Percentiles rank a stretch among this genome's conserved stretches.
phyloP scores from a whole-genome alignment of 176 grass and related monocot species.

The Elymus sibiricus region DNA sequence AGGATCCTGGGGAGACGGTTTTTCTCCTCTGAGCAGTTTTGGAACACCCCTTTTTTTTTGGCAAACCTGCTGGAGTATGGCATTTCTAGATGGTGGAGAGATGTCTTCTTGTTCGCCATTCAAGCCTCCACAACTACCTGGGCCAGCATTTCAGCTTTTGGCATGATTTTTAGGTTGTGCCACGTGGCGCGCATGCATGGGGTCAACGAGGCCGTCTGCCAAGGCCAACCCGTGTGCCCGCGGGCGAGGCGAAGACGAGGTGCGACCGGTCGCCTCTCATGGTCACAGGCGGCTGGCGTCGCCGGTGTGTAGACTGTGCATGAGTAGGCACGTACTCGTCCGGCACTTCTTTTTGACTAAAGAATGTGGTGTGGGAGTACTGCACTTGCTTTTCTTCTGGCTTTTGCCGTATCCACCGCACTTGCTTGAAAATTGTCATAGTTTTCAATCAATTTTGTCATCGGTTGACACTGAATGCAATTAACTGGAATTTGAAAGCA shows the following conservation, averaged over 20 bases:
- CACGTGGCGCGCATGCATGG: background rate
- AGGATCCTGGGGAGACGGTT: background rate
- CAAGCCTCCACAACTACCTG: constrained; percentile 16
- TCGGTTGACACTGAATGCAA: background rate
- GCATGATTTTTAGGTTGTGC: background rate
- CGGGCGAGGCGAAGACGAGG: no score
- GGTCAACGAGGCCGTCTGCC: background rate
- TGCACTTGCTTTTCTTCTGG: background rate
- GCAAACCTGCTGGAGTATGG: background rate
- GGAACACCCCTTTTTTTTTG: no score
- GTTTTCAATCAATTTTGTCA: background rate
- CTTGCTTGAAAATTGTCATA: background rate
- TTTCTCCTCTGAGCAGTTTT: no score
- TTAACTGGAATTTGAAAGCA: background rate
- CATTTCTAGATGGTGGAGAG: background rate
- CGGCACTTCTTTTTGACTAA: no score
- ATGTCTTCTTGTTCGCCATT: background rate
- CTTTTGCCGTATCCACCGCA: background rate
- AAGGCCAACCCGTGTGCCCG: no score
- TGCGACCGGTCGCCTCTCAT: no score
- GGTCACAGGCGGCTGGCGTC: no score
- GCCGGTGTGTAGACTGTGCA: no score
- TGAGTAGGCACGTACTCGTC: no score
- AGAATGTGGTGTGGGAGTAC: no score
- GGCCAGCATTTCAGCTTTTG: background rate